Percentiles rank a stretch among this genome's conserved stretches.
Evolutionary conservation across 2,329 filamentous ascomycete genomes (phyloP).

Genomic region (Fusarium fujikuroi): DNA sequence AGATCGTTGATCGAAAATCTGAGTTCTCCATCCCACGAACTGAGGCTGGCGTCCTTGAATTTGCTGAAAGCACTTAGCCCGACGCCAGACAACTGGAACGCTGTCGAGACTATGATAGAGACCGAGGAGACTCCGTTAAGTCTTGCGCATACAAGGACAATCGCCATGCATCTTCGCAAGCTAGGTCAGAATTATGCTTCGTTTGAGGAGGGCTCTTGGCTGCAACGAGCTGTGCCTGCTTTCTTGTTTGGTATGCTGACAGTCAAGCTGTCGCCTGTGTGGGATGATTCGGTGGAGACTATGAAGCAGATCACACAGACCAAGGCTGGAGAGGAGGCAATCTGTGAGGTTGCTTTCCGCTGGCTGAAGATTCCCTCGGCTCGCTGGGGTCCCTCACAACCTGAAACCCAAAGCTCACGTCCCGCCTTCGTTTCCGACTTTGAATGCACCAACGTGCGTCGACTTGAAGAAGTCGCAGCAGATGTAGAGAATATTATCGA

Average conservation of each 20-base stretch:
- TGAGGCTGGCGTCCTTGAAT: constrained; percentile 78
- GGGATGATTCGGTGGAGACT: constrained; percentile 83
- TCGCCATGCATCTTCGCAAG: constrained; percentile 88
- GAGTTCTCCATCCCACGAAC: constrained; percentile 76
- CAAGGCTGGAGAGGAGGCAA: constrained; percentile 75
- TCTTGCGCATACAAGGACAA: constrained; percentile 77
- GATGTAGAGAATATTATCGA: constrained; percentile 64
- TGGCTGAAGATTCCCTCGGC: constrained; percentile 76
- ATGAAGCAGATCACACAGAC: constrained; percentile 79
- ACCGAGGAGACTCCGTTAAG: constrained; percentile 84
- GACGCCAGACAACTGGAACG: constrained; percentile 38
- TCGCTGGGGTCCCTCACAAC: constrained; percentile 59
- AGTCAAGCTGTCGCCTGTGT: constrained; percentile 83
- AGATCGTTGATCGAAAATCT: constrained; percentile 77
- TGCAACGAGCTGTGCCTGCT: constrained; percentile 77
- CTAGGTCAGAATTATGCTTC: constrained; percentile 73
- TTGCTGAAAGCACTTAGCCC: constrained; percentile 71
- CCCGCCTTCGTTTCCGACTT: constrained; percentile 74
- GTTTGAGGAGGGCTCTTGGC: constrained; percentile 68
- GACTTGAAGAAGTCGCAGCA: constrained; percentile 63
- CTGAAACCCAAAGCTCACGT: constrained; percentile 49
- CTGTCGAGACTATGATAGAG: constrained; percentile 70
- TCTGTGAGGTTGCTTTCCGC: constrained; percentile 77
- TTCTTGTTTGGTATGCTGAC: constrained; percentile 93
- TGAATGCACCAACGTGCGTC: constrained; percentile 80